A percentile compares a stretch with the other conserved stretches of the same genome.
Conservation (phyloP, 257 asterid species). For the Euphrasia confusa region DNA sequence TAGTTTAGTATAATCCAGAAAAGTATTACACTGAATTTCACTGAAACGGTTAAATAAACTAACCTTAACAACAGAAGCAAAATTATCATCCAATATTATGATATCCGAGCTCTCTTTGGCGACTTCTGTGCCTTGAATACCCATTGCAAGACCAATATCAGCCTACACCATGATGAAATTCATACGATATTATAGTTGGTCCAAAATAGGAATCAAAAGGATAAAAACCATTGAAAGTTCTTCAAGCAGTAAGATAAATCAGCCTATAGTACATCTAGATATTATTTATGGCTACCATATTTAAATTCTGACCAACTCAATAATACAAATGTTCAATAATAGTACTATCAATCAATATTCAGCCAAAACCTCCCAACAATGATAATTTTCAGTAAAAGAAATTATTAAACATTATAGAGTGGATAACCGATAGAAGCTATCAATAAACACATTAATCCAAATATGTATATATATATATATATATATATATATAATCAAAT, state of each 20-base stretch:
- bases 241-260: neutral
- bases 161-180: slow-evolving; percentile 48
- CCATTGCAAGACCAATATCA: slow-evolving; percentile 98
- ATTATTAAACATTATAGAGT: neutral
- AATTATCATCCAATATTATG: slow-evolving; percentile 86
- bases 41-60: slow-evolving; percentile 23
- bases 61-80: slow-evolving; percentile 94
- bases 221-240: neutral
- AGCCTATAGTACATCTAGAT: neutral
- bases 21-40: neutral
- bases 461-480: neutral
- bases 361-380: neutral
- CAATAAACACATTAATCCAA: neutral
- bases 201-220: slow-evolving; percentile 10
- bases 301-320: neutral
- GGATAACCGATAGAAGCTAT: neutral
- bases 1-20: no score
- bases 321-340: slow-evolving; percentile 10
- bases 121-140: slow-evolving; percentile 95
- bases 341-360: neutral
- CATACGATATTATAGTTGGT: slow-evolving; percentile 12
- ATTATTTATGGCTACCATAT: slow-evolving; percentile 7
- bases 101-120: slow-evolving; percentile 98
- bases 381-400: slow-evolving; percentile 2
- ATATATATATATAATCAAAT: neutral